Conservation (phyloP, 257 asterid genomes). For the Solanum okadae region DNA sequence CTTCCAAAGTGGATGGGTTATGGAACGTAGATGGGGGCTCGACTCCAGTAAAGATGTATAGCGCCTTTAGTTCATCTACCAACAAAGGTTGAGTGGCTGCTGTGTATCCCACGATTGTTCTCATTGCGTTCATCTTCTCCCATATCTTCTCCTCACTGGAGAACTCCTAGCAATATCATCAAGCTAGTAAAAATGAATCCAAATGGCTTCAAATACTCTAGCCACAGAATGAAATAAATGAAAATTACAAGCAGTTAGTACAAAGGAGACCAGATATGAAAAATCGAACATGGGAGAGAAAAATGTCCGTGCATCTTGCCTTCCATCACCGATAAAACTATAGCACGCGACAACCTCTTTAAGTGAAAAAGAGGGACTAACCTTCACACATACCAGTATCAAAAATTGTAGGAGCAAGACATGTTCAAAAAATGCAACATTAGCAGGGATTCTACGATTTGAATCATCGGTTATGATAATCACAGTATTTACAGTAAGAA, state of each 20-base stretch:
- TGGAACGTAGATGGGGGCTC: conserved; percentile 44
- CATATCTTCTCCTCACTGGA: conserved; percentile 36
- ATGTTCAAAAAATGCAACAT: background rate
- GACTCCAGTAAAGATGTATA: conserved; percentile 65
- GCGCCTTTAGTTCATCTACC: conserved; percentile 48
- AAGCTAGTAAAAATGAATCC: background rate
- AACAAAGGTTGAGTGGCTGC: conserved; percentile 23
- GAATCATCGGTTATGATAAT: background rate
- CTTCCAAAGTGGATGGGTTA: conserved; percentile 4
- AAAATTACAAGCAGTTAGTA: background rate
- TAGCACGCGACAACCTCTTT: background rate
- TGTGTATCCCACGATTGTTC: conserved; percentile 55
- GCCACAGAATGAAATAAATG: background rate
- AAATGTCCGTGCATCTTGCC: background rate
- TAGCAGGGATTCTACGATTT: background rate
- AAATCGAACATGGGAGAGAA: background rate
- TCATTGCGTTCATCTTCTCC: conserved; percentile 51
- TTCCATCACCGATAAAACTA: background rate
- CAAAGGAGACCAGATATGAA: background rate
- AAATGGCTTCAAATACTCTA: background rate
- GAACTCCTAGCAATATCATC: conserved; percentile 3
- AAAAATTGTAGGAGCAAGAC: background rate
- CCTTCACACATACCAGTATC: background rate
- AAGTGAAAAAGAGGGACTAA: background rate
- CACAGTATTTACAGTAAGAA: background rate